A percentile compares a stretch with the other conserved stretches of the same genome.
Evolutionary conservation across 2,329 filamentous ascomycete genomes (phyloP).

Genomic region (Claviceps pusilla): DNA sequence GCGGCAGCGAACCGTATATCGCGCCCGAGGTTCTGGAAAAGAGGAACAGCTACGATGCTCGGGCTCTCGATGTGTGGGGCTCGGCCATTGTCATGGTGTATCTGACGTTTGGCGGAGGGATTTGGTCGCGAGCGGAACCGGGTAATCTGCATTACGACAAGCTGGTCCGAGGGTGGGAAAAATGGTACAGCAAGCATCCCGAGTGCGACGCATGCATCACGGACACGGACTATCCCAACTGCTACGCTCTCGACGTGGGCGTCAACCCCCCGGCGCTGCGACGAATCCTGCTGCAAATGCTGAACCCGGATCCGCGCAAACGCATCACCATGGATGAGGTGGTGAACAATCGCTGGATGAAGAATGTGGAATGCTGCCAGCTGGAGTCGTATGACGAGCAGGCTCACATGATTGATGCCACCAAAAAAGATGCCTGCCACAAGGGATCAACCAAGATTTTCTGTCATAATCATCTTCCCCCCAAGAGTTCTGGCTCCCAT

Average conservation of each 20-base stretch:
- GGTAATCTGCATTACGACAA: conserved; percentile 45
- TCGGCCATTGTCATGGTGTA: conserved; percentile 71
- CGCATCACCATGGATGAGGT: conserved; percentile 57
- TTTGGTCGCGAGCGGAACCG: conserved; percentile 56
- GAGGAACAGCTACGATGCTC: conserved; percentile 52
- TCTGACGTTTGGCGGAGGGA: conserved; percentile 54
- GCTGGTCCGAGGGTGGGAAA: conserved; percentile 53
- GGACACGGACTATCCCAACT: conserved; percentile 51
- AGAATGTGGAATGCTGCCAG: conserved; percentile 65
- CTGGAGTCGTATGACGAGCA: conserved; percentile 54
- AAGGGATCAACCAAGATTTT: conserved; percentile 33
- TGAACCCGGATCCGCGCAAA: conserved; percentile 60
- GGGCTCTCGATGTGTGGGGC: conserved; percentile 73
- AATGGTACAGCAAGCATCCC: conserved; percentile 44
- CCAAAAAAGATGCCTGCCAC: conserved; percentile 34
- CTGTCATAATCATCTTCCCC: conserved; percentile 43
- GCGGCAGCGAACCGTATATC: conserved; percentile 74
- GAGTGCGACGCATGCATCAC: conserved; percentile 23
- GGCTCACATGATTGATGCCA: conserved; percentile 44
- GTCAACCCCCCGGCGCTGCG: conserved; percentile 55
- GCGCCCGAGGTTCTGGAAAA: conserved; percentile 70
- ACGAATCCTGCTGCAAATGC: conserved; percentile 62
- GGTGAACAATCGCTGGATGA: conserved; percentile 56
- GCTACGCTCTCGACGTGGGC: conserved; percentile 46
- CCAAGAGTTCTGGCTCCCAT: conserved; percentile 29